Base-by-base conservation (phyloP, 2,329 filamentous ascomycete species). In the Sporothrix sp. region DNA sequence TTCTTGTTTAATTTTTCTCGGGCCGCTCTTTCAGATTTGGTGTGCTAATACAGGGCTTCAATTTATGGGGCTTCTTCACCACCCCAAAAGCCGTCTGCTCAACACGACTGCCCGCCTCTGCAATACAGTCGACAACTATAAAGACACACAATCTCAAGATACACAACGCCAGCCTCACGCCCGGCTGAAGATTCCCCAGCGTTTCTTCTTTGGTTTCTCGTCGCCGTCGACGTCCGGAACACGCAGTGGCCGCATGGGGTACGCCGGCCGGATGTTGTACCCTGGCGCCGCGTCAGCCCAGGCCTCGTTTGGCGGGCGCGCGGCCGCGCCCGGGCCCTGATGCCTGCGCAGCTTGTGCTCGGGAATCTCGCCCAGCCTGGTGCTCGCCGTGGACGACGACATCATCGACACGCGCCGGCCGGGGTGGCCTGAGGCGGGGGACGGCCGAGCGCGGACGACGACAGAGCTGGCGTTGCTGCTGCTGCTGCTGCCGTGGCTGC, bases 361-460 rank as follows among this genome's bases (percentile, higher is more conserved):
- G 0, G 65, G 63, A 4, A 66, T 64, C 40, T 66, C 63, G 8
- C 65, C 65, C 6, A 66, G 58, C 50, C 58, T 61, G n/a, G 64
- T 67, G 59, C 63, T 66, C 48, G 58, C 62, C 1, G 62, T 62
- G 1, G 62, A 58, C 32, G 61, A 59, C 1, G 64, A 62, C 21
- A 60, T 42, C 9, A 65, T 53, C 3, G 65, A 66, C n/a, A 64
- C 54, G 27, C 61, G 57, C 25, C 40, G 32, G 13, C 38, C 37
- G 9, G 32, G 30, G 33, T 39, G 43, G 13, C 33, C 20, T 4
- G 23, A 14, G 13, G 13, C 33, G 10, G n/a, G 43, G 18, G 10
- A 32, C 13, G 23, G 14, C 5, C 33, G 18, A n/a, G 23, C 11
- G 7, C 23, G 13, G 5, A 28, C 18, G 4, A 35, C 11, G 5